Conservation (phyloP, 305 asterid genomes). For the Fraxinus ornus region DNA sequence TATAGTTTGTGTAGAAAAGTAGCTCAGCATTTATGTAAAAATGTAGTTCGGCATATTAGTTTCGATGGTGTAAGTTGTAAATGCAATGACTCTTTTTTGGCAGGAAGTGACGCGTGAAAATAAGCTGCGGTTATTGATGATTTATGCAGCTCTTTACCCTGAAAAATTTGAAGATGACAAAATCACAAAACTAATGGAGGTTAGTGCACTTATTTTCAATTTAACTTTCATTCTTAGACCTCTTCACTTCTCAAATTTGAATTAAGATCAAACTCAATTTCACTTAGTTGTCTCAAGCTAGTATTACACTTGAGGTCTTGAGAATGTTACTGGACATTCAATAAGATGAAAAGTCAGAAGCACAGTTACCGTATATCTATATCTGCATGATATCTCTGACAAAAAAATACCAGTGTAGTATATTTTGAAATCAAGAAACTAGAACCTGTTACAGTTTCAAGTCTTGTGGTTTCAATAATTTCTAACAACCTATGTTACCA, state of each 20-base stretch:
- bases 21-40: conserved; percentile 18
- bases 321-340: neutral
- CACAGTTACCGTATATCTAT: neutral
- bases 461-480: neutral
- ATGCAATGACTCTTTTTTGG: conserved; percentile 24
- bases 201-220: conserved; percentile 23
- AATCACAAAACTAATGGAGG: conserved; percentile 91
- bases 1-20: conserved; percentile 13
- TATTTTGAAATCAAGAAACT: neutral
- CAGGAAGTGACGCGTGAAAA: conserved; percentile 87
- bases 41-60: conserved; percentile 14
- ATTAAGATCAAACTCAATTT: neutral
- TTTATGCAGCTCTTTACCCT: conserved; percentile 91
- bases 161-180: conserved; percentile 91
- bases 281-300: neutral
- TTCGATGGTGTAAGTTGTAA: conserved; percentile 11
- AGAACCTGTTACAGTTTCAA: neutral
- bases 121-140: conserved; percentile 93
- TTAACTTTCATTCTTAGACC: neutral
- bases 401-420: neutral
- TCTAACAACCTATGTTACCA: neutral
- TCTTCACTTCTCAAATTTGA: neutral
- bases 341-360: neutral
- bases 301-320: neutral
- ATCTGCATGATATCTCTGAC: neutral